Evolutionary conservation across 129 eudicot species (phyloP).

Genomic region (Lactuca saligna): DNA sequence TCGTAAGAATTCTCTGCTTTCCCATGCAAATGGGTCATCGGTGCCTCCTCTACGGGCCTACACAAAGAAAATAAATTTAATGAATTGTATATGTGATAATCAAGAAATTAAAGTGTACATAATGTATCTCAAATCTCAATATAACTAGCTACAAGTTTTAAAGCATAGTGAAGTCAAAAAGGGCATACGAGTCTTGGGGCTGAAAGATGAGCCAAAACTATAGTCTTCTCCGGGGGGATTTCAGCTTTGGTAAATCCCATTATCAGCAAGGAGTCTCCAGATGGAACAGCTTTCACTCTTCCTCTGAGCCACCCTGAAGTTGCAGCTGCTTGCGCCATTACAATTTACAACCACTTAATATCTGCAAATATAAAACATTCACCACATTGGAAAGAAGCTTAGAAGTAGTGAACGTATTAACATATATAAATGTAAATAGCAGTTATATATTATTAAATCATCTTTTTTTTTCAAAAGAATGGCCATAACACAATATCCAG

Average conservation of each 20-base stretch:
- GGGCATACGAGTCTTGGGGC: slow-evolving; percentile 80
- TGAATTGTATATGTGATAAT: neutral
- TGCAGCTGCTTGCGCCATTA: slow-evolving; percentile 81
- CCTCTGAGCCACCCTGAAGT: slow-evolving; percentile 77
- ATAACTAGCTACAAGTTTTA: slow-evolving; percentile 1
- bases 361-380: slow-evolving; percentile 35
- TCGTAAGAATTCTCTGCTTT: slow-evolving; percentile 84
- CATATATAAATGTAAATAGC: neutral
- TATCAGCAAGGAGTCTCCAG: slow-evolving; percentile 92
- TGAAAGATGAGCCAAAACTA: slow-evolving; percentile 74
- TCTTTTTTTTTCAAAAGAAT: neutral
- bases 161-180: neutral
- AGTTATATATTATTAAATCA: too few species aligned
- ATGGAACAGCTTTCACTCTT: slow-evolving; percentile 83
- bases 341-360: slow-evolving; percentile 32
- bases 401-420: neutral
- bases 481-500: neutral
- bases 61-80: neutral
- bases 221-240: slow-evolving; percentile 85
- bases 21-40: slow-evolving; percentile 99
- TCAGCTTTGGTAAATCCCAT: slow-evolving; percentile 80
- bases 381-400: slow-evolving; percentile 8
- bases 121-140: neutral
- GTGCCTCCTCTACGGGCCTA: slow-evolving; percentile 87
- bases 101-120: neutral